phyloP scores from a whole-genome alignment of 1,284 basidiomycete genomes.

The Sporisorium scitamineum region DNA sequence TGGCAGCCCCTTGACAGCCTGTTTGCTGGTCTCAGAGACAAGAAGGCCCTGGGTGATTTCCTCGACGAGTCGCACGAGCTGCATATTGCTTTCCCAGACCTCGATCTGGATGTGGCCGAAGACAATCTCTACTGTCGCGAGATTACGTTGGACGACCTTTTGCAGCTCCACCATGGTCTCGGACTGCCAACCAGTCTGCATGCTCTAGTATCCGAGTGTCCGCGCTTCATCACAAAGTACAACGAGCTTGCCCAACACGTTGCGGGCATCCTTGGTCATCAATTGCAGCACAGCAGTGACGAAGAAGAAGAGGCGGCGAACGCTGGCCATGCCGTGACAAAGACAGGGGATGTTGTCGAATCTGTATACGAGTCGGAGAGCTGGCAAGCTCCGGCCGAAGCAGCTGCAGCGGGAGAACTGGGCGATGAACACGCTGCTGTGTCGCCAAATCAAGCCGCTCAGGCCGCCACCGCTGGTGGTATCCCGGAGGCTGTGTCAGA shows the following conservation, averaged over 20 bases:
- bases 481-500: background rate
- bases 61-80: constrained; percentile 64
- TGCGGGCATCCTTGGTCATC: constrained; percentile 36
- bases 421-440: background rate
- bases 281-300: constrained; percentile 37
- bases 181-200: constrained; percentile 58
- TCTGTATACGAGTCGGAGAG: background rate
- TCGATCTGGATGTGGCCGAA: constrained; percentile 59
- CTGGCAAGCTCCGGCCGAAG: background rate
- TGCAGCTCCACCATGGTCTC: constrained; percentile 57
- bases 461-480: background rate
- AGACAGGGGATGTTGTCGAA: background rate
- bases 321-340: background rate
- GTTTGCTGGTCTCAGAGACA: constrained; percentile 58
- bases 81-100: constrained; percentile 54
- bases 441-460: background rate
- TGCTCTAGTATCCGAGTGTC: constrained; percentile 53
- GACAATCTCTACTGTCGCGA: constrained; percentile 66
- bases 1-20: constrained; percentile 61
- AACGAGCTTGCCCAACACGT: constrained; percentile 62
- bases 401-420: background rate
- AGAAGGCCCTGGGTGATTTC: constrained; percentile 65
- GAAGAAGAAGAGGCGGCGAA: constrained; percentile 27
- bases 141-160: constrained; percentile 61
- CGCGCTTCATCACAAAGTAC: constrained; percentile 64